Evolutionary conservation across 2,329 filamentous ascomycete species (phyloP), one percentile per base, ranked within the genome.

Genomic region (Ampelomyces quisqualis): DNA sequence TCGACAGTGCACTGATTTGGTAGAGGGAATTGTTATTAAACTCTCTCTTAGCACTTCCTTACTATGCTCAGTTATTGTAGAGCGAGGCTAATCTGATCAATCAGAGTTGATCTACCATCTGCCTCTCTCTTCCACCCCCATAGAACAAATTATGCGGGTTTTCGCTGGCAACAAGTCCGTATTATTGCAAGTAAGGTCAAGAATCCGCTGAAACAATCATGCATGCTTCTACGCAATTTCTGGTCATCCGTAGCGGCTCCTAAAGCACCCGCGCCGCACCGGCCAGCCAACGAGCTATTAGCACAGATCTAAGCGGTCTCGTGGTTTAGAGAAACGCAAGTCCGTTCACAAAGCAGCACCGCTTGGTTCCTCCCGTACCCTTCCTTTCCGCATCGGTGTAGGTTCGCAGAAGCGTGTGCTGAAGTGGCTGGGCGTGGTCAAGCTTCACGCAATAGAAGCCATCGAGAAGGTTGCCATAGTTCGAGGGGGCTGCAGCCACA

Each of bases 361-460:
- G 14, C 29, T 17, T 17, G 29, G 10, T 2, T 18, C 11, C n/a
- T 15, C 14, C 24, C 22, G 14, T 26, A 8, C 22, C 23, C 17
- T n/a, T n/a, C 13, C 23, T 27, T 27, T 10, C 17, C 22, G 22
- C 9, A 24, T 24, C 6, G 22, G 14, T 13, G 31, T 11, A 33
- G 3, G 19, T 11, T 18, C 21, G 17, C 30, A 33, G 34, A 5
- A 37, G 23, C 34, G 28, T 22, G 23, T 27, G 10, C n/a, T 30
- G 23, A 13, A 34, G 10, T 40, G 38, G 31, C 31, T 40, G 19
- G 24, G 23, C 14, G 11, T 10, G 15, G n/a, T 35, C 31, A 35
- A 40, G 31, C 31, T 13, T 35, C 19, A 30, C 30, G 18, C 23
- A 34, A 15, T 21, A 23, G 18, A 26, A 27, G 15, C 17, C 23